Evolutionary conservation across 1,284 basidiomycete species (phyloP).

Genomic region (Naganishia liquefaciens): DNA sequence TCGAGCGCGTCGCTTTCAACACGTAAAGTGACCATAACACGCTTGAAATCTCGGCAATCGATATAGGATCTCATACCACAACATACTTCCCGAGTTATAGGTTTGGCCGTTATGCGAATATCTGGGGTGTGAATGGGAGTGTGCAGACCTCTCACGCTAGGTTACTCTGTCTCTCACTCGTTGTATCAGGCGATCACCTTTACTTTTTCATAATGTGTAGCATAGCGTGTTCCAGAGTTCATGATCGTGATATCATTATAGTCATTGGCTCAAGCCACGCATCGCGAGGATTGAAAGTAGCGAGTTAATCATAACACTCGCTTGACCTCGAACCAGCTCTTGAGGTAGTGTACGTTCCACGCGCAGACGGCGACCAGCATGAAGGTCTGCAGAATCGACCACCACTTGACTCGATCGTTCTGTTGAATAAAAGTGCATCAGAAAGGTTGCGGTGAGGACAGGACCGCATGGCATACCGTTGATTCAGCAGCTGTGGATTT

Average conservation of each 20-base stretch:
- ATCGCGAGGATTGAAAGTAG: no score
- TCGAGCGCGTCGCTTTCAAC: conserved; percentile 9
- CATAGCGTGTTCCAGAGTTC: not conserved
- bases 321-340: conserved; percentile 89
- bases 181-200: not conserved
- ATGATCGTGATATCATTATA: no score
- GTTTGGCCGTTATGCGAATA: not conserved
- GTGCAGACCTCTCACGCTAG: no score
- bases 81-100: not conserved
- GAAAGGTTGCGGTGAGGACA: not conserved
- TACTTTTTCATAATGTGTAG: not conserved
- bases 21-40: not conserved
- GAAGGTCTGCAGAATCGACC: conserved; percentile 87
- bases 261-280: not conserved
- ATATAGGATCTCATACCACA: no score
- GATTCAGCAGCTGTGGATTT: conserved; percentile 69
- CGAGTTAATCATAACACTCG: conserved; percentile 68
- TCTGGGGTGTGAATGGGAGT: not conserved
- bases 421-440: conserved; percentile 37
- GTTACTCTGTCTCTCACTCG: not conserved
- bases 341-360: conserved; percentile 98
- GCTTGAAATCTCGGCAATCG: not conserved
- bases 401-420: conserved; percentile 97
- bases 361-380: conserved; percentile 87
- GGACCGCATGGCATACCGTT: conserved; percentile 54